Base-by-base conservation (phyloP, 2,329 filamentous ascomycete species). In the Leptographium flavum region DNA sequence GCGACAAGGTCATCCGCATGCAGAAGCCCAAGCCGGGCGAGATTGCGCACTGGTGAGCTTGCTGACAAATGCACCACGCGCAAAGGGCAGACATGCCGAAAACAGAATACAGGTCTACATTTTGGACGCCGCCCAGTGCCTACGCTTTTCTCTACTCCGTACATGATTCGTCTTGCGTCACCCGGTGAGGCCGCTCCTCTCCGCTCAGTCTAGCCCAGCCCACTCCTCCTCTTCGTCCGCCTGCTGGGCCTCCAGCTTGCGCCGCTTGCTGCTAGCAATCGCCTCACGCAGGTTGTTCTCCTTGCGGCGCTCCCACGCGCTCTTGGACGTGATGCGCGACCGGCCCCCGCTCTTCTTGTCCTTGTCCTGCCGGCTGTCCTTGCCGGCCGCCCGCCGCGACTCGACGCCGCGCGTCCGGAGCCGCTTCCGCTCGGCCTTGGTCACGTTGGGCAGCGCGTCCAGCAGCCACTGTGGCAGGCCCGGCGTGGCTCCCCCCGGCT, bases 331-430 rank as follows among this genome's bases (percentile, higher is more conserved):
- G 55, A 96, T 96, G 58, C 78, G 77, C 21, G 75, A 71, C 57
- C 70, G 28, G 19, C 71, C 30, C 17, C 36, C 28, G 25, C n/a
- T n/a, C 61, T 55, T 76, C 15, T 53, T 32, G 50, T 47, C 57
- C 35, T 46, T 46, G 42, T 28, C 19, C 21, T 31, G 33, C 30
- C n/a, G 30, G 19, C 36, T 28, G n/a, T 31, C 31, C 3, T 22
- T 38, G 27, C 27, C 17, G 27, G 17, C 55, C 15, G 33, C 63
- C 40, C 69, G 58, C 37, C 87, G 71, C 3, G 77, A 80, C 61
- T 88, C 83, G 10, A 95, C 83, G 6, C 92, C 92, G 52, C 79
- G 71, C 58, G 77, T 77, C 69, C 86, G 93, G 52, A 98, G 63
- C 58, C 78, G 78, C 69, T 90, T 81, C 67, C 83, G 84, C 50